Evolutionary conservation across 1,139 yeast genomes (phyloP).

Genomic region (Nakaseomyces kungkrabaensis): DNA sequence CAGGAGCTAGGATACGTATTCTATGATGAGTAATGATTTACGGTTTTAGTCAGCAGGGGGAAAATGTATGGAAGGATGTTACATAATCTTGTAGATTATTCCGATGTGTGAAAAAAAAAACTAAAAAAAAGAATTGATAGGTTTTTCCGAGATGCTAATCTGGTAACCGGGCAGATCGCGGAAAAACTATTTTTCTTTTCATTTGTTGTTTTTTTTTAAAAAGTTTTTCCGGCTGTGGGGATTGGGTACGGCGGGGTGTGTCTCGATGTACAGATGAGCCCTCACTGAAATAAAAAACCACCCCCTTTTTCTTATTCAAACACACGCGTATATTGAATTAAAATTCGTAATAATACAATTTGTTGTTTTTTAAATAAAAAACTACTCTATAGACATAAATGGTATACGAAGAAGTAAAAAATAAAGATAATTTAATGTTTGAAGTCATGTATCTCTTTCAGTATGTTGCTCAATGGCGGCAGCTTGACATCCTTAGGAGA

Average conservation of each 20-base stretch:
- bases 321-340: too few species aligned
- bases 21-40: too few species aligned
- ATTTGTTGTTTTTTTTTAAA: too few species aligned
- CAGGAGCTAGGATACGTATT: too few species aligned
- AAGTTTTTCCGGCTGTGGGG: background rate
- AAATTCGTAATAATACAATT: background rate
- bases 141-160: background rate
- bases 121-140: too few species aligned
- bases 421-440: background rate
- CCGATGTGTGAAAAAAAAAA: background rate
- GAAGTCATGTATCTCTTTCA: conserved; percentile 10
- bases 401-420: background rate
- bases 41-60: too few species aligned
- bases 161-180: background rate
- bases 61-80: too few species aligned
- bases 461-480: conserved; percentile 22
- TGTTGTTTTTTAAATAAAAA: background rate
- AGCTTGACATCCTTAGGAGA: conserved; percentile 9
- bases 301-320: too few species aligned
- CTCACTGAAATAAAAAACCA: too few species aligned
- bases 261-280: background rate
- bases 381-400: background rate
- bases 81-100: too few species aligned
- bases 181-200: background rate
- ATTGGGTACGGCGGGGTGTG: background rate